Base-by-base conservation (phyloP, 306 rosid species). In the Lathyrus oleraceus region DNA sequence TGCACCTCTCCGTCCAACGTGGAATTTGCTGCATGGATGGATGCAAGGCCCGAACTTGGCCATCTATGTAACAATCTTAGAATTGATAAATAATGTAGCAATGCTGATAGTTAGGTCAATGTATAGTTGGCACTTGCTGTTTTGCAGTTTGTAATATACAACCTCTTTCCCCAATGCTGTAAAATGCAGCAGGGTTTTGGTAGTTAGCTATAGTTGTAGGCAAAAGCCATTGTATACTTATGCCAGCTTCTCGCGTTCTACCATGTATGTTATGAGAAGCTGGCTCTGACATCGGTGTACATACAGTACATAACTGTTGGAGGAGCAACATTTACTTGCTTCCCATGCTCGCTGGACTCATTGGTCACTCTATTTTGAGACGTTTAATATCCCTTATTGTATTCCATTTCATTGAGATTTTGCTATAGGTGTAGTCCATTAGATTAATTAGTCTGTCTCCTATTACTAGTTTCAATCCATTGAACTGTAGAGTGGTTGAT, bases 1-100 rank as follows among this genome's bases (percentile, higher is more conserved):
- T 79, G 88, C 84, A 81, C 81, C 67, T 73, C 83, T 10, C 81
- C 91, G 20, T 76, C 75, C 10, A 53, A 82, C 53, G 62, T 52
- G 79, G 68, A 73, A 52, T 89, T 89, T 63, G 23, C 88, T 36
- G 84, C 81, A 7, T 91, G 97, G 97, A 91, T 91, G 96, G 67
- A 85, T 38, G 96, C 82, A n/a, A 83, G 97, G 81, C 97, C 97
- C 17, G 97, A 91, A 83, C 96, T 91, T 42, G 96, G 97, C 62
- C 96, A 91, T 84, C 80, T 91, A 51, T 91, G 91, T 76, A 87
- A 87, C 73, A 91, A 91, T 79, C 94, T 91, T 16, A 81, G 94
- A 79, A 85, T 91, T 27, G 96, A 89, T 81, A 89, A 87, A 76
- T 91, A 76, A 82, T 59, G 23, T 66, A 57, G 77, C 61, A 66